Conservation (phyloP, 2,329 filamentous ascomycete genomes). For the Phaeophleospora eucalypticola region DNA sequence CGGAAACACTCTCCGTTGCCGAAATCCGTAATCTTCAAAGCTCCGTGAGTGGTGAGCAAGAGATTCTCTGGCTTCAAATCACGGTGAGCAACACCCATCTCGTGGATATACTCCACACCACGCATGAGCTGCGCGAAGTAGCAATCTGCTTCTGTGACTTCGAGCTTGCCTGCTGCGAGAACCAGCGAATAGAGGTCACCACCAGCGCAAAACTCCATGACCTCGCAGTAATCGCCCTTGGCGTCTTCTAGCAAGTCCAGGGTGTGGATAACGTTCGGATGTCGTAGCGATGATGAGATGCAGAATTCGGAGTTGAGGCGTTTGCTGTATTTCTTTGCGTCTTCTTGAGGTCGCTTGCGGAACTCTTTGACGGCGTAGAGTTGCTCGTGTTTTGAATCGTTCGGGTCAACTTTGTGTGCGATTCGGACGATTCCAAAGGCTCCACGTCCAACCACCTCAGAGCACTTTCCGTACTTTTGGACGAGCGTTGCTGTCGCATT, state of each 20-base stretch:
- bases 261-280: constrained; percentile 97
- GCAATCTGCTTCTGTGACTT: constrained; percentile 89
- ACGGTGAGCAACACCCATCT: constrained; percentile 97
- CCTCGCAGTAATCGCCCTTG: constrained; percentile 96
- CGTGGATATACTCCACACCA: constrained; percentile 97
- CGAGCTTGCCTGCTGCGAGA: constrained; percentile 83
- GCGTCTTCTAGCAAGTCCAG: constrained; percentile 91
- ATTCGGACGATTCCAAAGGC: constrained; percentile 97
- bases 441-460: constrained; percentile 91
- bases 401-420: constrained; percentile 88
- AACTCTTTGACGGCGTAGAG: constrained; percentile 98
- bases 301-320: constrained; percentile 96
- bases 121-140: constrained; percentile 99
- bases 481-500: constrained; percentile 75
- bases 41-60: constrained; percentile 84
- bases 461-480: constrained; percentile 97
- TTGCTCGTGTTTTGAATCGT: constrained; percentile 72
- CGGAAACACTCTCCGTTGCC: constrained; percentile 98
- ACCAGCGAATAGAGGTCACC: constrained; percentile 94
- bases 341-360: constrained; percentile 87
- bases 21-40: constrained; percentile 96
- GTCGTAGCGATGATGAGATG: constrained; percentile 92
- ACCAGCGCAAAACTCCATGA: constrained; percentile 98
- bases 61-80: constrained; percentile 97
- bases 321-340: constrained; percentile 96